Base-by-base conservation (phyloP, 805 yeast species). In the Ogataea salicorniae region DNA sequence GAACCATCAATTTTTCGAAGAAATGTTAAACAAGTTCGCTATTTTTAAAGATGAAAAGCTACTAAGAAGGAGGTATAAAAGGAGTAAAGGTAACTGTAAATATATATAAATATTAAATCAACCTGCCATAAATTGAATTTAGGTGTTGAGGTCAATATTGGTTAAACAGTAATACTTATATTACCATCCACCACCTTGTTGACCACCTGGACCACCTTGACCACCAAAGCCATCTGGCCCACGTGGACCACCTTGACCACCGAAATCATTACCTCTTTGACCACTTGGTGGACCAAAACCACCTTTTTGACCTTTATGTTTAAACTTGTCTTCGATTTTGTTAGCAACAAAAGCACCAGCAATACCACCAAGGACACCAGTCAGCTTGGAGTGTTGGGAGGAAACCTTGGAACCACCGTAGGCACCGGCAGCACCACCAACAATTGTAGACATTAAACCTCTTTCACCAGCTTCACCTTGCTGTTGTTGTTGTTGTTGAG, bases 351-450 rank as follows among this genome's bases (percentile, higher is more conserved):
- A 53, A 8, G 82, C 83, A 62, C 84, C 84, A 31, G 70, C 75
- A 50, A 79, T 49, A 38, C 79, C 82, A 62, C 84, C 84, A 31
- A 70, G 71, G 47, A 76, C 62, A 42, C 74, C 73, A 43, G 78
- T 76, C 20, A 77, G 50, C 17, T 66, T 67, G 29, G 71, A 63
- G 63, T 73, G 76, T 48, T 58, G 48, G 33, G 72, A 71, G 41
- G 73, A 67, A 14, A 72, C 36, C 52, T 74, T 71, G 26, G 71
- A 63, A 52, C 81, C 81, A 57, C 75, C 80, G 53, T 62, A 69
- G 17, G 78, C 81, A 61, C 81, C 81, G 39, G 75, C 77, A 47
- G 73, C 71, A 52, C 77, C 81, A 57, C 83, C 82, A 15, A 68
- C 64, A 26, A 76, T 59, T 29, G 75, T 68, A 20, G 79, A 62